A percentile compares a stretch with the other conserved stretches of the same genome.
Conservation (phyloP, 305 asterid genomes). For the Salvia sclarea region DNA sequence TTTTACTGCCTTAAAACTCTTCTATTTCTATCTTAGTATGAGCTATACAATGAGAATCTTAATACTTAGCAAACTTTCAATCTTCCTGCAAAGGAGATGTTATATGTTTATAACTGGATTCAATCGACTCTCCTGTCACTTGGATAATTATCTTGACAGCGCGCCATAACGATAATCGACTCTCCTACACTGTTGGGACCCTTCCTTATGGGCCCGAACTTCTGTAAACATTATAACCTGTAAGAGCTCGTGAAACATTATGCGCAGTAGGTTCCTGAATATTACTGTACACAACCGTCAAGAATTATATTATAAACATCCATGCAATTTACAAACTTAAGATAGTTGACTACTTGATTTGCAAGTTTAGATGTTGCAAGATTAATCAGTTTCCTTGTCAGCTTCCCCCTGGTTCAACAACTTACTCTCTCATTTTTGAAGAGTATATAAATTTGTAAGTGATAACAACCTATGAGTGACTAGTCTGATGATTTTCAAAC, state of each 20-base stretch:
- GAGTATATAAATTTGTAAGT: not conserved
- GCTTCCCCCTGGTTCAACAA: not conserved
- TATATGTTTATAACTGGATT: not conserved
- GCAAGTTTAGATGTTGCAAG: not conserved
- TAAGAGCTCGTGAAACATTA: not conserved
- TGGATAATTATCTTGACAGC: too few relatives aligned
- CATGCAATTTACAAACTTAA: not conserved
- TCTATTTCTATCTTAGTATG: not conserved
- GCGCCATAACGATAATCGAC: too few relatives aligned
- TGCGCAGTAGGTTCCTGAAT: not conserved
- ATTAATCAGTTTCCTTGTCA: not conserved
- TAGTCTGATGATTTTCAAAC: not conserved
- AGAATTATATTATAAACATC: not conserved
- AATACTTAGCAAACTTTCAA: too few relatives aligned
- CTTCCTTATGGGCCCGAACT: not conserved
- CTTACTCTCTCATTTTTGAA: not conserved
- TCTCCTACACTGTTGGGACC: not conserved
- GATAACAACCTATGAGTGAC: not conserved
- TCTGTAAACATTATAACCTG: not conserved
- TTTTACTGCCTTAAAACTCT: not conserved
- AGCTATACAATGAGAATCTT: too few relatives aligned
- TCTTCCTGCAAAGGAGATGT: not conserved
- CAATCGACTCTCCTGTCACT: not conserved
- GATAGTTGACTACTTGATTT: not conserved
- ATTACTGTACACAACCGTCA: not conserved